Base-by-base conservation (phyloP, 768 basidiomycete species). In the Auricularia sp. region DNA sequence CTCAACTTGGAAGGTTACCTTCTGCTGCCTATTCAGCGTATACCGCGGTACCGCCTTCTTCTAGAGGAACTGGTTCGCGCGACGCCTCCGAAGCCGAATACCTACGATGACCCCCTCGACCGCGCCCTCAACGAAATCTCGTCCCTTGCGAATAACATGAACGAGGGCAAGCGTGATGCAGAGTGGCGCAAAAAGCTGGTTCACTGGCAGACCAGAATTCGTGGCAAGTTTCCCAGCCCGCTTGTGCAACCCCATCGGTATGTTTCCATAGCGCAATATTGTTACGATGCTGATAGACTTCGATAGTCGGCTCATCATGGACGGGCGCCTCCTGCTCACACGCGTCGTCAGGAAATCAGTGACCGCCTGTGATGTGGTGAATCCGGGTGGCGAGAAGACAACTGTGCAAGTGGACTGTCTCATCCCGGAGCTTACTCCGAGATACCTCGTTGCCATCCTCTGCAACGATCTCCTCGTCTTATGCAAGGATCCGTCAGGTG, bases 181-280 rank as follows among this genome's bases (percentile, higher is more conserved):
- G 97, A 99, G 76, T 94, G 92, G 1, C 82, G 97, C 24, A 83
- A 88, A 58, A 91, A 93, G 72, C 84, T 98, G 33, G 90, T 98
- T 18, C 86, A 90, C 71, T 94, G 91, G 92, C 93, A 94, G 76
- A 71, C 86, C 42, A 82, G 92, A 69, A 98, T 99, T 70, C 82
- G 88, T 45, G 92, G 93, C 21, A 90, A 85, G 72, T 98, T 97
- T 75, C 94, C 94, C 7, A 95, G 93, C 66, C 95, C 97, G n/a
- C 79, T 99, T 44, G 97, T 99, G 42, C 97, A 98, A 74, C 97
- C 97, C 7, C 97, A 99, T 77, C 86, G 92, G 90, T 92, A 71
- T 72, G 82, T 70, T 37, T 14, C 33, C 16, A 42, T n/a, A 21
- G n/a, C 3, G 29, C 21, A 64, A 29, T 29, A 3, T 29, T 29